Conservation (phyloP, 192 early-diverging fungal genomes). For the Geranomyces variabilis region DNA sequence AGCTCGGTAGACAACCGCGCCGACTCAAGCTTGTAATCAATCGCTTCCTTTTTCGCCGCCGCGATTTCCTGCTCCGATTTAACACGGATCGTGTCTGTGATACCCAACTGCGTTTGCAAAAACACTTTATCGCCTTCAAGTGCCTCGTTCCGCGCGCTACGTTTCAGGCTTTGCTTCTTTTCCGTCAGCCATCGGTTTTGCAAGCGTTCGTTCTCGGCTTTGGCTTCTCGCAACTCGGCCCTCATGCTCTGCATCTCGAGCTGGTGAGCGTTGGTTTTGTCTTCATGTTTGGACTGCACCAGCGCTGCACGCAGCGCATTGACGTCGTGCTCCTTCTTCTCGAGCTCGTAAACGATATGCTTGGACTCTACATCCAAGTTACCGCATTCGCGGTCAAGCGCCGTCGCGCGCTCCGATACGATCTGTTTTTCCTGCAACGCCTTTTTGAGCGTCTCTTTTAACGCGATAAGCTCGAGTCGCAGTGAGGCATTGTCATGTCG, state of each 20-base stretch:
- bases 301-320: conserved; percentile 51
- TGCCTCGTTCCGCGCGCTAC: conserved; percentile 29
- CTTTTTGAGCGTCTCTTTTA: conserved; percentile 32
- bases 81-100: conserved; percentile 47
- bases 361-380: conserved; percentile 42
- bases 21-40: conserved; percentile 55
- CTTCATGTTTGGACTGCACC: conserved; percentile 31
- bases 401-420: conserved; percentile 24
- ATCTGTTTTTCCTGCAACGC: no score
- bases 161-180: conserved; percentile 47
- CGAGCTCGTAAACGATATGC: conserved; percentile 41
- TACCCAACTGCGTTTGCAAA: conserved; percentile 51
- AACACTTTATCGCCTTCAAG: conserved; percentile 41
- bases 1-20: conserved; percentile 51
- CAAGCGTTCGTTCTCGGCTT: conserved; percentile 49
- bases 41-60: conserved; percentile 42
- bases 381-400: conserved; percentile 46
- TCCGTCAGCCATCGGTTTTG: conserved; percentile 56
- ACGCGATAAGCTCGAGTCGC: conserved; percentile 25
- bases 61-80: conserved; percentile 46
- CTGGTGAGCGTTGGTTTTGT: conserved; percentile 39
- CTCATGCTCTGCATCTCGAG: conserved; percentile 40
- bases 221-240: conserved; percentile 38
- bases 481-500: conserved; percentile 50
- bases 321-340: conserved; percentile 57